Evolutionary conservation across 2,329 filamentous ascomycete genomes (phyloP), one percentile per base, ranked within the genome.

Genomic region (Aspergillus sp.): DNA sequence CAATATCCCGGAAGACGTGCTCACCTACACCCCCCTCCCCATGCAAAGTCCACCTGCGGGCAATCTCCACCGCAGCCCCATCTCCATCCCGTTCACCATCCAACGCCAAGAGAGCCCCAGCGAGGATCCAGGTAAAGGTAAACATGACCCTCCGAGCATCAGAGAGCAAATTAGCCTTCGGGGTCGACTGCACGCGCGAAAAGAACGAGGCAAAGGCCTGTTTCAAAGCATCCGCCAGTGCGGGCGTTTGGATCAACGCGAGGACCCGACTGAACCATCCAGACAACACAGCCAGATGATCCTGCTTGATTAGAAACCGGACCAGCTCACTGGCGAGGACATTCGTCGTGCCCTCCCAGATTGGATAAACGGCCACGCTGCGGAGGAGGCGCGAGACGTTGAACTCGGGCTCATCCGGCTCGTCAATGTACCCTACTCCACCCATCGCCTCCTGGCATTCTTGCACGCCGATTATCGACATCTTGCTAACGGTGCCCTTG

Each of bases 291-390:
- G 3, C 37, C 25, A 57, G 4, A 25, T 45, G 45, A 15, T 45
- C 9, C 8, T 27, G 27, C 1, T 27, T 43, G 1, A 55, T 14
- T 11, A 57, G 39, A 14, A 53, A 50, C 27, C 56, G 25, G 37
- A 57, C 56, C 35, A 52, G 45, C 44, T 57, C 56, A 23, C 56
- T 57, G 9, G 84, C 84, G 54, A 91, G 77, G 6, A 91, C 86
- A 65, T 90, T 87, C 0, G 87, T 90, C 0, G 89, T 91, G 1
- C 88, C 87, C 70, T 90, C 87, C 86, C 87, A 90, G 49, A 91
- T 88, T 1, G 72, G 72, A 49, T 77, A 74, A 1, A 81, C 79
- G 7, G 78, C 74, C 2, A 81, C 84, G 64, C 91, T 88, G 7
- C 89, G 82, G 64, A 86, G 86, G 0, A 90, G 76, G 5, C 87